These are phyloP conservation scores for Amphichorda felina DNA, from an alignment of 2,329 filamentous ascomycete species.

Conservation along the genomic window DNA sequence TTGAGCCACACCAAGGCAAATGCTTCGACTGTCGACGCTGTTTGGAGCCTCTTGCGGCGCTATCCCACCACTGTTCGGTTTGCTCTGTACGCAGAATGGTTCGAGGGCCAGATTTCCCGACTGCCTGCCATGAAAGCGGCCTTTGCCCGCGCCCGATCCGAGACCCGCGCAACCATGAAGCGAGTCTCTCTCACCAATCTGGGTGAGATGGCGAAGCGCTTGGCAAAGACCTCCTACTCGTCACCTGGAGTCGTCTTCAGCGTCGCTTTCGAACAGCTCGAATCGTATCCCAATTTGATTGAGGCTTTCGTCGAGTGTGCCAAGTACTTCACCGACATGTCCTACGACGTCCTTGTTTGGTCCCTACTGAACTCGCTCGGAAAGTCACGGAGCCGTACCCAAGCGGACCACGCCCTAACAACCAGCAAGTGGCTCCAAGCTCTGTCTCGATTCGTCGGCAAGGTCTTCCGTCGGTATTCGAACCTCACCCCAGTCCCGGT, in stretches of 20 bases:
- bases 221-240: constrained; percentile 86
- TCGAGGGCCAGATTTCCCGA: constrained; percentile 64
- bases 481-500: constrained; percentile 76
- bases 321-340: constrained; percentile 83
- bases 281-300: constrained; percentile 90
- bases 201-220: constrained; percentile 69
- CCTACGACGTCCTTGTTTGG: constrained; percentile 90
- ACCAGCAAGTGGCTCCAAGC: constrained; percentile 90
- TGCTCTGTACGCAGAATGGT: constrained; percentile 90
- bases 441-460: constrained; percentile 80
- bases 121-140: constrained; percentile 66
- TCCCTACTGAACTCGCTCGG: constrained; percentile 68
- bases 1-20: constrained; percentile 81
- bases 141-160: constrained; percentile 63
- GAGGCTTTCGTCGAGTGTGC: constrained; percentile 91
- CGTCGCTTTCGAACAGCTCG: constrained; percentile 79
- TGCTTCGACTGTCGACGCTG: constrained; percentile 70
- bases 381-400: constrained; percentile 50
- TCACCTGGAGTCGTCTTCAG: constrained; percentile 88
- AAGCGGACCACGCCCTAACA: constrained; percentile 52
- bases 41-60: constrained; percentile 71
- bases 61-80: constrained; percentile 72
- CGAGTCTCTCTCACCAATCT: constrained; percentile 82
- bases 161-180: constrained; percentile 80
- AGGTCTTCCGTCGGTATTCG: constrained; percentile 77